Conservation (phyloP, 768 basidiomycete genomes). For the Lepiota brunneoincarnata region DNA sequence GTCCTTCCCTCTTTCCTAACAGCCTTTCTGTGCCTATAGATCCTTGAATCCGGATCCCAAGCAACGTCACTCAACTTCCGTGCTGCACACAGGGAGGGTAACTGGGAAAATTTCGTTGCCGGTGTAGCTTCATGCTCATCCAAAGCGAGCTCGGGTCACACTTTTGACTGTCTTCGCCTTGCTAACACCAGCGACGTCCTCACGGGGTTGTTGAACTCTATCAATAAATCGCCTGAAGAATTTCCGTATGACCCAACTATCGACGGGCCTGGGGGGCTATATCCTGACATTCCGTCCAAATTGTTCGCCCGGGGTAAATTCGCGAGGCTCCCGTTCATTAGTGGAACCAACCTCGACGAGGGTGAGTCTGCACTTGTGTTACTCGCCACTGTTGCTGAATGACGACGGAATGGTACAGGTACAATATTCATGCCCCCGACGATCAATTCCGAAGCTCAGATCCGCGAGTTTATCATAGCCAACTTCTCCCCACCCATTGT, state of each 20-base stretch:
- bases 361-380: conserved; percentile 26
- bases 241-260: conserved; percentile 36
- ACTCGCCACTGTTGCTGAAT: neutral
- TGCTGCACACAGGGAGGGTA: conserved; percentile 26
- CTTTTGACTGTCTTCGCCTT: conserved; percentile 32
- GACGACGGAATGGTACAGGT: conserved; percentile 19
- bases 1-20: neutral
- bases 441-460: conserved; percentile 21
- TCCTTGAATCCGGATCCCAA: conserved; percentile 40
- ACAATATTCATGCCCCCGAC: conserved; percentile 30
- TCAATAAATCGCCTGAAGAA: conserved; percentile 14
- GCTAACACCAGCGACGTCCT: conserved; percentile 23
- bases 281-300: conserved; percentile 36
- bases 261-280: conserved; percentile 37
- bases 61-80: conserved; percentile 29
- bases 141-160: conserved; percentile 21
- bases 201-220: conserved; percentile 15
- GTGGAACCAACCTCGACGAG: conserved; percentile 44
- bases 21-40: conserved; percentile 20
- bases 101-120: conserved; percentile 38
- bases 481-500: conserved; percentile 27
- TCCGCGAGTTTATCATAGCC: conserved; percentile 24
- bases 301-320: conserved; percentile 25
- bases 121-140: conserved; percentile 31
- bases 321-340: conserved; percentile 40